Evolutionary conservation across 2,329 filamentous ascomycete species (phyloP), one percentile per base, ranked within the genome.

Genomic region (Penicillium olsonii): DNA sequence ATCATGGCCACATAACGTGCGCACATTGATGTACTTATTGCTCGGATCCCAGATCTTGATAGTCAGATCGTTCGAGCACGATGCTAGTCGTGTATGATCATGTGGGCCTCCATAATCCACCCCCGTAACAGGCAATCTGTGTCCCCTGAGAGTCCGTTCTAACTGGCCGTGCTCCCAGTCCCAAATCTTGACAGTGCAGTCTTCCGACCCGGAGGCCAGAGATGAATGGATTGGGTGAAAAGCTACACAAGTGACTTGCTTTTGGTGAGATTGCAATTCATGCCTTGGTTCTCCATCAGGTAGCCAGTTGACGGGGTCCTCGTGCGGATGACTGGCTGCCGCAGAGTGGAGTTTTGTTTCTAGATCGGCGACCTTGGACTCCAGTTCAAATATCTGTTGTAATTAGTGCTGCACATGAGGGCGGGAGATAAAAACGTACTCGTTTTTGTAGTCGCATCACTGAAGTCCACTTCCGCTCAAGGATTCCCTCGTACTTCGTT

Each of bases 381-480:
- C 92, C n/a, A 96, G 82, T 15, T 45, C 37, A 14, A 37, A 29
- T 34, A 50, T 45, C 47, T 50, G 37, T 18, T 4, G 2, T 9
- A 17, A 10, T 35, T 1, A 35, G 33, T 6, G 15, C 9, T 35
- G 33, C 1, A 0, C 6, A 10, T 17, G 1, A 5, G 7, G 5
- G 7, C 18, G n/a, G 33, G n/a, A 9, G 17, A 29, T 29, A 9
- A 19, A 37, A 17, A 15, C 22, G n/a, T 34, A 47, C 89, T 87
- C 95, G 96, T 74, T 95, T 96, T 74, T 96, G 92, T 68, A 97
- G 73, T 51, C 92, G 82, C 61, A 95, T 90, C 19, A 96, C 87
- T 63, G 89, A 94, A n/a, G 92, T 96, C 92, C 92, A 96, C 78
- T 96, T 97, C 81, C 95, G 96, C 79, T 96, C 92, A 57, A 97